Evolutionary conservation across 2,329 filamentous ascomycete genomes (phyloP), one percentile per base, ranked within the genome.

Genomic region (Dactylellina drechsleri): DNA sequence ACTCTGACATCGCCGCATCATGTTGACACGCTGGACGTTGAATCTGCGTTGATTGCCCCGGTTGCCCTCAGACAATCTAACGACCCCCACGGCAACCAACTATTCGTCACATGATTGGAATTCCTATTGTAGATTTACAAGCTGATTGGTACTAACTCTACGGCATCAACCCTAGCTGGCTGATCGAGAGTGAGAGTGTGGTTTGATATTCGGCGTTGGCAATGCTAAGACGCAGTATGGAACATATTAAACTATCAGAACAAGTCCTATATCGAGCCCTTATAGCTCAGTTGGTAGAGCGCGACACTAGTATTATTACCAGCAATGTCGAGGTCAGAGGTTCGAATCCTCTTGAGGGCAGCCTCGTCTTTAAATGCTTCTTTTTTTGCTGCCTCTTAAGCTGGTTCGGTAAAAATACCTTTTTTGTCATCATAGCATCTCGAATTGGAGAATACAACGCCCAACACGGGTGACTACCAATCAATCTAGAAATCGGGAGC

Each of bases 251-350:
- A 20, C 41, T 31, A 61, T 16, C n/a, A 45, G 18, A 36, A n/a
- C 8, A 1, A 15, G 7, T 3, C 28, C 45, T 16, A 5, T 20
- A 57, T 56, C 41, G 62, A 71, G 66, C 66, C 64, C 66, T 59
- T 71, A 71, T 71, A 71, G 66, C 66, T 71, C 66, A 71, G 66
- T 71, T 71, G 66, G 66, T 71, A 71, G 66, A 71, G 66, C 66
- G 66, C 66, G 66, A 71, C 66, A 71, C 66, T 71, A 71, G 66
- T 71, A 71, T 28, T 10, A 15, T 6, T 13, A 12, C 23, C 4
- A 18, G 41, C 18, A 31, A 71, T 71, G 66, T 71, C 66, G 66
- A 71, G 66, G 66, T 71, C 66, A 64, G 50, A 59, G 66, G 66
- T 71, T 71, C 66, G 64, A 71, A 71, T 71, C 66, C 66, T 59